Conservation (phyloP, 352 stramenopile genomes). For the Globisporangium polare region DNA sequence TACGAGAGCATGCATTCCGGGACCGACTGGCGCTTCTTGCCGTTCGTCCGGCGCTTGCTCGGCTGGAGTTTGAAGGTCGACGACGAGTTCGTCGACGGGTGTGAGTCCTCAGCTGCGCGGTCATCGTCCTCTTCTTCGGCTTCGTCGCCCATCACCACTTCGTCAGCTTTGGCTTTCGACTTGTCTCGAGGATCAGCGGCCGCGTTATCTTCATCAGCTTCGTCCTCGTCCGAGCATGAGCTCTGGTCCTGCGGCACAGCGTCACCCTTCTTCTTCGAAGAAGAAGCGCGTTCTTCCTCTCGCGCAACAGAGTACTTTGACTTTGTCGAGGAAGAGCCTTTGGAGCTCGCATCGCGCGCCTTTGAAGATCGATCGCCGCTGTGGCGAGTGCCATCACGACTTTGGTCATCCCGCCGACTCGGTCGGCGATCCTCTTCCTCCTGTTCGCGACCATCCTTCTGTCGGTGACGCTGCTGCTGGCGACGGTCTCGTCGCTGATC, state of each 20-base stretch:
- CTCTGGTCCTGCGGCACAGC: background rate
- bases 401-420: conserved; percentile 5
- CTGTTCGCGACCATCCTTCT: conserved; percentile 10
- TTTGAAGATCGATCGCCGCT: conserved; percentile 1
- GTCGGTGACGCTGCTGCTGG: conserved; percentile 7
- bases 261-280: background rate
- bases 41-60: conserved; percentile 65
- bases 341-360: conserved; percentile 7
- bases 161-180: too few relatives aligned
- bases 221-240: background rate
- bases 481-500: conserved; percentile 9
- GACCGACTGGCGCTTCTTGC: conserved; percentile 47
- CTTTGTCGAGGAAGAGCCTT: background rate
- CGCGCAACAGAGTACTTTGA: background rate
- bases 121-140: conserved; percentile 2
- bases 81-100: background rate
- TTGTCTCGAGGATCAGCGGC: conserved; percentile 3
- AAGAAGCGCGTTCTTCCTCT: background rate
- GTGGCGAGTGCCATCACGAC: conserved; percentile 6
- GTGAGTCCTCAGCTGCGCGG: background rate
- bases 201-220: background rate
- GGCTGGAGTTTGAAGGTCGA: conserved; percentile 20
- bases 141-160: background rate
- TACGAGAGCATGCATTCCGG: conserved; percentile 36
- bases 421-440: conserved; percentile 7